These are phyloP conservation scores for Pseudogymnoascus sp. DNA, from an alignment of 2,329 filamentous ascomycete genomes.

Conservation along the genomic window DNA sequence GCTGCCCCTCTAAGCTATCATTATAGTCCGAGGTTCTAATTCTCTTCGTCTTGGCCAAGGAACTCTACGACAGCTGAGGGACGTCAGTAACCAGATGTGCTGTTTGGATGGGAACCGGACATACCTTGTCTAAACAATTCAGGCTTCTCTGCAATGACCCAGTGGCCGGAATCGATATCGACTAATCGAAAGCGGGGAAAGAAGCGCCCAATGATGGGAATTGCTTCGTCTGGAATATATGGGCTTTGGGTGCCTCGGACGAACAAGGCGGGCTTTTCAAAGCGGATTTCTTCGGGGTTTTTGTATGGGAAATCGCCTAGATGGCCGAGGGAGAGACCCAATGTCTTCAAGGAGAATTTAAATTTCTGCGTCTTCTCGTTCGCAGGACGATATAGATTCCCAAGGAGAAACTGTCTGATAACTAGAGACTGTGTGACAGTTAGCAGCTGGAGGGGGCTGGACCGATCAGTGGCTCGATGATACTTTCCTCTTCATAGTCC, in stretches of 20 bases:
- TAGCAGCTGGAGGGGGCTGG: neutral
- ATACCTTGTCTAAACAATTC: slow-evolving; percentile 67
- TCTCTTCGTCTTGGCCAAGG: slow-evolving; percentile 41
- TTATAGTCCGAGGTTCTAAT: slow-evolving; percentile 13
- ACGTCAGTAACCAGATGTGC: neutral
- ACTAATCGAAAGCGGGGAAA: slow-evolving; percentile 69
- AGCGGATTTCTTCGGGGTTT: slow-evolving; percentile 58
- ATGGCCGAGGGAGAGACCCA: slow-evolving; percentile 60
- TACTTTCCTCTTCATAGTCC: slow-evolving; percentile 58
- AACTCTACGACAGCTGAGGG: slow-evolving; percentile 55
- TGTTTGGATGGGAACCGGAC: slow-evolving; percentile 20
- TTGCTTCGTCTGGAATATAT: slow-evolving; percentile 72
- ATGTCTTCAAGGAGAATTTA: slow-evolving; percentile 65
- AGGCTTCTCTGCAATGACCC: slow-evolving; percentile 84
- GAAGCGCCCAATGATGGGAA: slow-evolving; percentile 73
- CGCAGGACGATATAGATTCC: slow-evolving; percentile 61
- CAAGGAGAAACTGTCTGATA: slow-evolving; percentile 85
- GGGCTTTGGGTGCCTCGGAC: slow-evolving; percentile 68
- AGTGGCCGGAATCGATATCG: slow-evolving; percentile 74
- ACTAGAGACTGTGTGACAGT: slow-evolving; percentile 46
- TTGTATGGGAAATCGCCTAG: slow-evolving; percentile 86
- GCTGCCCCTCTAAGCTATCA: neutral
- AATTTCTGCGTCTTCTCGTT: slow-evolving; percentile 56
- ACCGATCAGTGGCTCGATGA: neutral
- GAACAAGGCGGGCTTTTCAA: slow-evolving; percentile 72